A percentile compares a stretch with the other conserved stretches of the same genome.
Conservation (phyloP, 805 yeast species). For the Teunomyces aglyptinius region DNA sequence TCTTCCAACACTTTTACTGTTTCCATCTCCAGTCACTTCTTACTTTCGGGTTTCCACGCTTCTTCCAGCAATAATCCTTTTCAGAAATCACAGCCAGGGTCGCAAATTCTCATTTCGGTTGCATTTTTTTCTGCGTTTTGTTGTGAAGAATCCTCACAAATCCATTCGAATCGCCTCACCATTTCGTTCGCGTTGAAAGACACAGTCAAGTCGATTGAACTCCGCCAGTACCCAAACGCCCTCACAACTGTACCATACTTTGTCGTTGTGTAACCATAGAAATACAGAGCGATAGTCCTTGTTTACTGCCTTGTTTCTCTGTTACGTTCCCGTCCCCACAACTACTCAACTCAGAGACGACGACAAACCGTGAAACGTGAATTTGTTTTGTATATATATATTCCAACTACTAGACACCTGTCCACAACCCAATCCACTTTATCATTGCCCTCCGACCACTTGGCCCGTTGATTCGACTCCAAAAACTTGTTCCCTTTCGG, state of each 20-base stretch:
- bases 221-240: background rate
- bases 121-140: background rate
- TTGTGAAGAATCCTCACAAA: background rate
- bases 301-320: too few relatives aligned
- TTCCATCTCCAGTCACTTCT: background rate
- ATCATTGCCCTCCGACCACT: background rate
- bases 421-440: too few relatives aligned
- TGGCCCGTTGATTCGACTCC: background rate
- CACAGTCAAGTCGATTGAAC: background rate
- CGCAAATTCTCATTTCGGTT: background rate
- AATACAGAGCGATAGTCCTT: background rate
- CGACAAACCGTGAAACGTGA: background rate
- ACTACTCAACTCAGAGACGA: background rate
- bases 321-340: background rate
- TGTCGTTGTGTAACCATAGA: background rate
- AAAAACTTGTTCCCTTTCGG: background rate
- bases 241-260: background rate
- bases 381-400: background rate
- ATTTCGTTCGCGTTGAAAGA: background rate
- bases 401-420: background rate
- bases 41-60: background rate
- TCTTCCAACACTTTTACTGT: too few relatives aligned
- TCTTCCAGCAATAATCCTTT: background rate
- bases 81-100: background rate
- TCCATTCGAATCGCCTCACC: background rate